Percentiles rank a stretch among this genome's conserved stretches.
Evolutionary conservation across 2,329 filamentous ascomycete genomes (phyloP).

Genomic region (Coniochaeta sp.): DNA sequence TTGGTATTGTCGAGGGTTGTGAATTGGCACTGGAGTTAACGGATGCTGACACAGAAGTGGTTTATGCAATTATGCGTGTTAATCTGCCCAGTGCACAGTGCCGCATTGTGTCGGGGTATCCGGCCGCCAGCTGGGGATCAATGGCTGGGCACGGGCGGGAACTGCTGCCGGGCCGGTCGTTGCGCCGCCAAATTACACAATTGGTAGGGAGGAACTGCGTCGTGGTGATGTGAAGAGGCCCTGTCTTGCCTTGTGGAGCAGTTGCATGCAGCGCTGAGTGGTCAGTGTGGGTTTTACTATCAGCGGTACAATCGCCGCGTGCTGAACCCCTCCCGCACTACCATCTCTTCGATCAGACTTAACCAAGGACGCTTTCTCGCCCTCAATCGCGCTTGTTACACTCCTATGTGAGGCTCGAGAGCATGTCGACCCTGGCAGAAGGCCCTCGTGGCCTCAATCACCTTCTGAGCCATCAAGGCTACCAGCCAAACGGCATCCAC

Average conservation of each 20-base stretch:
- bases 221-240: background rate
- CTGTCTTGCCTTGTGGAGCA: no score
- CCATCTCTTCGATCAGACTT: background rate
- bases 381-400: background rate
- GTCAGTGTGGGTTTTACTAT: background rate
- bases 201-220: background rate
- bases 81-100: no score
- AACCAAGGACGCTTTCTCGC: background rate
- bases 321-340: background rate
- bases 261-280: background rate
- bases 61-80: no score
- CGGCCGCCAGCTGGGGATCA: background rate
- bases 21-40: no score
- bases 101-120: no score
- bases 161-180: background rate
- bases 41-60: no score
- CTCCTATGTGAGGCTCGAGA: slow-evolving; percentile 2
- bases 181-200: background rate
- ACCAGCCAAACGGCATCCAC: background rate
- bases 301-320: background rate
- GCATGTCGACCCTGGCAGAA: slow-evolving; percentile 3
- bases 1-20: no score
- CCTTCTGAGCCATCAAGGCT: background rate
- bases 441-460: slow-evolving; percentile 2
- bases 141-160: background rate